Base-by-base conservation (phyloP, 345 rosid genomes). In the Hibiscus syriacus region DNA sequence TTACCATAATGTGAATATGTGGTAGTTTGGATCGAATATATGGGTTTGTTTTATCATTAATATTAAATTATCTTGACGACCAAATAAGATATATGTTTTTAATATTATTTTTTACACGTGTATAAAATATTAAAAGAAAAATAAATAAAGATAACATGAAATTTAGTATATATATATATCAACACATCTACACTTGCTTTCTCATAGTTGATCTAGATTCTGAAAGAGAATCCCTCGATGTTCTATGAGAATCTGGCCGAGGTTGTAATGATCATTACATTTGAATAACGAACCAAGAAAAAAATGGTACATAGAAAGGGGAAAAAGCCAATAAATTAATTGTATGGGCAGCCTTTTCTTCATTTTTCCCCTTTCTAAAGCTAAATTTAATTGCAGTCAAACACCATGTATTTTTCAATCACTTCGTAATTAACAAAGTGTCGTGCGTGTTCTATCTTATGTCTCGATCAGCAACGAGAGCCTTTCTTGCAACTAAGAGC, bases 401-500 rank as follows among this genome's bases (percentile, higher is more conserved):
- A 50, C 55, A 50, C 55, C 55, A 50, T 20, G n/a, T 9, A 7
- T 36, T 48, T 9, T 45, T 50, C 26, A 22, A 50, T 22, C 55
- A 50, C 55, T 50, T 23, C 6, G 57, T 53, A 23, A 19, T 49
- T 19, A 53, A 53, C 29, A 4, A 23, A 53, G 30, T 53, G 29
- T 22, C 29, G 57, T 53, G 11, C 57, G 57, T 22, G n/a, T 53
- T 53, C 16, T 29, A 53, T 3, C 57, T 22, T 22, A 22, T 53
- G 57, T 53, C 30, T 53, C 57, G 23, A 50, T 53, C 57, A 53
- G 29, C 57, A 53, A 23, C 57, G 57, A 10, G 57, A 53, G 14
- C 57, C 57, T 53, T 53, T 53, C 57, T 53, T 53, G 57, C 57
- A 53, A 53, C 25, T 53, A 23, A 53, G 57, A 22, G 57, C 12